These are phyloP conservation scores for Hypomyces perniciosus DNA, from an alignment of 2,329 filamentous ascomycete genomes.

Conservation along the genomic window DNA sequence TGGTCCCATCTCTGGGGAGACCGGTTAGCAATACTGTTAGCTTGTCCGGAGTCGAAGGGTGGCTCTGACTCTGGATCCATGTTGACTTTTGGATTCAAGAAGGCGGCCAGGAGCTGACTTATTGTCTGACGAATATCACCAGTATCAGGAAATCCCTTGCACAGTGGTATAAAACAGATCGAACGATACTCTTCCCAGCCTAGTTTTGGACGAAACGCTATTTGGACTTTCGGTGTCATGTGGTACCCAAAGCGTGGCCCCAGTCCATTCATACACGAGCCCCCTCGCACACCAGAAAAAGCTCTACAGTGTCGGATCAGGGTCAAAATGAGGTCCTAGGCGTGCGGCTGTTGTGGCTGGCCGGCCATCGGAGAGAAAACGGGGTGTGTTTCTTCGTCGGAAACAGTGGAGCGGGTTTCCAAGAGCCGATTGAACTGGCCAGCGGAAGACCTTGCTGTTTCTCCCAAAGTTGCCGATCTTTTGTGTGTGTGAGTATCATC, in stretches of 20 bases:
- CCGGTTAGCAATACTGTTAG: slow-evolving; percentile 2
- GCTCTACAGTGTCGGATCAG: slow-evolving; percentile 20
- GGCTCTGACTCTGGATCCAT: slow-evolving; percentile 30
- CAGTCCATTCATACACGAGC: slow-evolving; percentile 24
- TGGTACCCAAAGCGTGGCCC: slow-evolving; percentile 27
- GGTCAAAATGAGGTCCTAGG: slow-evolving; percentile 19
- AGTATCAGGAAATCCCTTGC: slow-evolving; percentile 2
- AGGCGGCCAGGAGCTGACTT: neutral
- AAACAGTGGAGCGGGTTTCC: slow-evolving; percentile 8
- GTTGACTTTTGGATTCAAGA: neutral
- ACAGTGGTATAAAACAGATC: slow-evolving; percentile 14
- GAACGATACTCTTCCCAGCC: slow-evolving; percentile 11
- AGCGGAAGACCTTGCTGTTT: slow-evolving; percentile 1
- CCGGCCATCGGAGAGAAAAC: slow-evolving; percentile 3
- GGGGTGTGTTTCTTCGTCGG: slow-evolving; percentile 6
- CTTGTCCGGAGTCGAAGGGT: slow-evolving; percentile 3
- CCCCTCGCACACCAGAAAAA: slow-evolving; percentile 24
- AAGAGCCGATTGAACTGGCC: slow-evolving; percentile 4
- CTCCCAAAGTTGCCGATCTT: slow-evolving; percentile 4
- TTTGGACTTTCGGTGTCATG: slow-evolving; percentile 21
- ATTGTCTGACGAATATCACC: neutral
- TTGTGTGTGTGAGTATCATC: slow-evolving; percentile 10
- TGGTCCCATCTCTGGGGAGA: slow-evolving; percentile 39
- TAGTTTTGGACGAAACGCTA: slow-evolving; percentile 9
- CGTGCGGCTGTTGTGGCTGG: slow-evolving; percentile 20